Evolutionary conservation across 2,329 filamentous ascomycete species (phyloP).

Genomic region (Fusarium avenaceum): DNA sequence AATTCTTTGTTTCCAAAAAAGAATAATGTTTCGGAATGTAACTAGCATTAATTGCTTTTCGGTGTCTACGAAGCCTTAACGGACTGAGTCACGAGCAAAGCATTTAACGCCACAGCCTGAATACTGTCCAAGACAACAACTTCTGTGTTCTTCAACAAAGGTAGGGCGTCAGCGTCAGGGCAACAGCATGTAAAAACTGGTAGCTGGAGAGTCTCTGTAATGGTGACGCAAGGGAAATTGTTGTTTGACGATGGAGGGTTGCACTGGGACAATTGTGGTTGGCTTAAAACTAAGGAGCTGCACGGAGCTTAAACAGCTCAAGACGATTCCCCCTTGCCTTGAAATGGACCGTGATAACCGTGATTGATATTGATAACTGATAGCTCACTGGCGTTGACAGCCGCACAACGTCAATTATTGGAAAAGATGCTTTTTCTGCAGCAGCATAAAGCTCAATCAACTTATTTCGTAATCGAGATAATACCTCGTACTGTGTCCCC

Average conservation of each 20-base stretch:
- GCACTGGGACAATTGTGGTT: conserved; percentile 24
- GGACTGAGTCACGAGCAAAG: not conserved
- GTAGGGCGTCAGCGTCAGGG: not conserved
- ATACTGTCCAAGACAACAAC: not conserved
- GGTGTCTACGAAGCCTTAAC: conserved; percentile 5
- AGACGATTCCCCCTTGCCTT: not conserved
- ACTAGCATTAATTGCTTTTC: conserved; percentile 27
- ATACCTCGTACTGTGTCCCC: not conserved
- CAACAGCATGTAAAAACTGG: not conserved
- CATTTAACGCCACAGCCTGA: not conserved
- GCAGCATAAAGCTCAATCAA: not conserved
- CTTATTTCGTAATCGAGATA: not conserved
- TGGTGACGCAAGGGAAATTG: conserved; percentile 15
- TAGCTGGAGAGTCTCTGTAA: conserved; percentile 17
- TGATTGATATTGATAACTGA: not conserved
- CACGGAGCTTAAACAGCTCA: no score
- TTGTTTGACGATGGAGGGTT: conserved; percentile 3
- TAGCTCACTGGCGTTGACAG: not conserved
- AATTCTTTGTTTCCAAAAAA: conserved; percentile 1
- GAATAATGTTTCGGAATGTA: conserved; percentile 34
- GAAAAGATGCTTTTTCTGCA: not conserved
- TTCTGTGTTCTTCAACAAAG: not conserved
- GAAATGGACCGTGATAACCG: not conserved
- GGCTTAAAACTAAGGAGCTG: not conserved
- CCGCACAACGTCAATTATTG: not conserved